Evolutionary conservation across 2,329 filamentous ascomycete genomes (phyloP).

Genomic region (Fusarium sublunatum): DNA sequence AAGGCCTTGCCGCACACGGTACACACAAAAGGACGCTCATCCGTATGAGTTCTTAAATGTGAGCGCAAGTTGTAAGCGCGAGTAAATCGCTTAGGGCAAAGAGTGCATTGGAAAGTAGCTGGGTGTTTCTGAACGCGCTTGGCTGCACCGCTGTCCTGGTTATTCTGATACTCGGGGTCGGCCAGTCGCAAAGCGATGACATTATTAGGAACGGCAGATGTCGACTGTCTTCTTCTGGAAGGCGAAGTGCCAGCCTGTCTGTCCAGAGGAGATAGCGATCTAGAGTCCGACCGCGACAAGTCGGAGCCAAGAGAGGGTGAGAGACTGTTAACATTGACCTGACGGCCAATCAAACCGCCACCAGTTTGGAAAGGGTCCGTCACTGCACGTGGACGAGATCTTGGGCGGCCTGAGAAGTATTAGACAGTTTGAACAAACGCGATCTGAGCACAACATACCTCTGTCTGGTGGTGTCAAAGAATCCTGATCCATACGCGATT

Average conservation of each 20-base stretch:
- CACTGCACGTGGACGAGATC: slow-evolving; percentile 65
- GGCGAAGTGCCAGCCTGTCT: slow-evolving; percentile 57
- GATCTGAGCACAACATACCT: slow-evolving; percentile 57
- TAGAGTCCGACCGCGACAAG: slow-evolving; percentile 58
- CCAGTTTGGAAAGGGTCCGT: slow-evolving; percentile 69
- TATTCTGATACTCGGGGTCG: slow-evolving; percentile 83
- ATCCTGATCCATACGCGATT: slow-evolving; percentile 75
- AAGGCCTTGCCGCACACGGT: slow-evolving; percentile 98
- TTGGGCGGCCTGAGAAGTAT: slow-evolving; percentile 57
- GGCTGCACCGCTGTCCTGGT: slow-evolving; percentile 67
- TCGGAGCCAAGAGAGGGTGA: slow-evolving; percentile 64
- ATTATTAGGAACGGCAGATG: slow-evolving; percentile 71
- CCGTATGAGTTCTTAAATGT: slow-evolving; percentile 94
- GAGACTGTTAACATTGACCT: slow-evolving; percentile 55
- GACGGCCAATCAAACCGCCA: slow-evolving; percentile 55
- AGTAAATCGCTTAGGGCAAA: slow-evolving; percentile 96
- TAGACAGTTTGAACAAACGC: slow-evolving; percentile 21
- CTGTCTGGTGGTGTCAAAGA: slow-evolving; percentile 84
- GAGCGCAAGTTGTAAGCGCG: slow-evolving; percentile 96
- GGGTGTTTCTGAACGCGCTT: slow-evolving; percentile 98
- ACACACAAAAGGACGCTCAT: slow-evolving; percentile 96
- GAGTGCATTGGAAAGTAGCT: slow-evolving; percentile 92
- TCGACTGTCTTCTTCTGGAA: slow-evolving; percentile 66
- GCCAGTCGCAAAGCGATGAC: slow-evolving; percentile 88
- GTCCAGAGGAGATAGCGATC: slow-evolving; percentile 70